Conservation (phyloP, 2,329 filamentous ascomycete species). For the Colletotrichum costaricense region DNA sequence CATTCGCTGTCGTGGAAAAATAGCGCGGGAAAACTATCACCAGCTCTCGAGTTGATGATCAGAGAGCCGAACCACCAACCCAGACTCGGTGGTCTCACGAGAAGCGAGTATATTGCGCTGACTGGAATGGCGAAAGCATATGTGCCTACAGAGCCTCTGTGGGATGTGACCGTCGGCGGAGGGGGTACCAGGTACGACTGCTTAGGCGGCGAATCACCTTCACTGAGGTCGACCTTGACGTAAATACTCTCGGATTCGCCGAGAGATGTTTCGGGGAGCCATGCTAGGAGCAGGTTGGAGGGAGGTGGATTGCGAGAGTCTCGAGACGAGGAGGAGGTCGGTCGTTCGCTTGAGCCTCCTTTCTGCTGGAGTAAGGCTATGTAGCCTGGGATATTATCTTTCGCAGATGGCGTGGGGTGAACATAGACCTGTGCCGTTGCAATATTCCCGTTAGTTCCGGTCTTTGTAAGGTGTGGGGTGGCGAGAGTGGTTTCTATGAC, state of each 20-base stretch:
- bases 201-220: constrained; percentile 81
- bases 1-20: constrained; percentile 99
- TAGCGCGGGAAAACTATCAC: constrained; percentile 92
- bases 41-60: constrained; percentile 89
- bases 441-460: constrained; percentile 27
- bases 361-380: constrained; percentile 92
- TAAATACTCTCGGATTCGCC: constrained; percentile 90
- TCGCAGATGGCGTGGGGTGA: constrained; percentile 90
- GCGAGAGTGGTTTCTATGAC: constrained; percentile 36
- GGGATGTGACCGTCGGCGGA: constrained; percentile 85
- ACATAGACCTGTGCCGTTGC: constrained; percentile 80
- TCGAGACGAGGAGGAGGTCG: constrained; percentile 55
- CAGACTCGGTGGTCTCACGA: constrained; percentile 89
- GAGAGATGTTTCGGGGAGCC: constrained; percentile 90
- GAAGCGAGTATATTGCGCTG: constrained; percentile 88
- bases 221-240: constrained; percentile 92
- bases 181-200: constrained; percentile 93
- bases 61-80: constrained; percentile 99
- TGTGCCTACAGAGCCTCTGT: constrained; percentile 76
- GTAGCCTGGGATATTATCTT: constrained; percentile 96
- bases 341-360: constrained; percentile 59
- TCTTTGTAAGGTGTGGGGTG: constrained; percentile 9
- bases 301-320: constrained; percentile 59
- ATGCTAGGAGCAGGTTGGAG: constrained; percentile 86
- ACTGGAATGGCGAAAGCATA: constrained; percentile 95